Conservation (phyloP, 2,329 filamentous ascomycete species). For the Truncatella angustata region DNA sequence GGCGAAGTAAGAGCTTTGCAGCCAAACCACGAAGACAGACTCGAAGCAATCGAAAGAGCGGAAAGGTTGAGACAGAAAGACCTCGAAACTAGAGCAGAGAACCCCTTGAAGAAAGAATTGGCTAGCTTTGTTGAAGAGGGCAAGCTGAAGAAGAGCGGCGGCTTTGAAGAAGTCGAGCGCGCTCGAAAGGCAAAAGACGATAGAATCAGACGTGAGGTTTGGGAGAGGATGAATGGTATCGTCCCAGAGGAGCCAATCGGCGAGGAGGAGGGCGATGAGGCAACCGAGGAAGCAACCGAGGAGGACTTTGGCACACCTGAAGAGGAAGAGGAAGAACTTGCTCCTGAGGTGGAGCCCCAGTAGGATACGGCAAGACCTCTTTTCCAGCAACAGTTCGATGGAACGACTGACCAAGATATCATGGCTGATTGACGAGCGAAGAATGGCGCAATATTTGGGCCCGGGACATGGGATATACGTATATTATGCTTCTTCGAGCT, state of each 20-base stretch:
- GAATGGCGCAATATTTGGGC: too few relatives aligned
- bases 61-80: conserved; percentile 90
- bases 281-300: too few relatives aligned
- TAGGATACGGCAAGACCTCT: not conserved
- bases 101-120: conserved; percentile 81
- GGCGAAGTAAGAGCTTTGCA: conserved; percentile 91
- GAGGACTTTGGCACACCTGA: too few relatives aligned
- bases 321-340: not conserved
- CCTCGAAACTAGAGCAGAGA: conserved; percentile 71
- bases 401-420: too few relatives aligned
- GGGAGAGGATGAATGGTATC: conserved; percentile 63
- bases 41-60: conserved; percentile 96
- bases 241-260: conserved; percentile 39
- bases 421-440: too few relatives aligned
- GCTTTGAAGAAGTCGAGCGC: conserved; percentile 90
- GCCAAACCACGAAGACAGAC: conserved; percentile 87
- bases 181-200: conserved; percentile 84
- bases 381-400: not conserved
- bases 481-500: not conserved
- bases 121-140: conserved; percentile 82
- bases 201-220: conserved; percentile 75
- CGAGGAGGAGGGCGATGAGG: conserved; percentile 29
- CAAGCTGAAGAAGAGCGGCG: conserved; percentile 92
- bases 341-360: not conserved
- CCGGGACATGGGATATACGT: not conserved